Conservation (phyloP, 495 filamentous ascomycete species). For the Chaetomium fimeti region DNA sequence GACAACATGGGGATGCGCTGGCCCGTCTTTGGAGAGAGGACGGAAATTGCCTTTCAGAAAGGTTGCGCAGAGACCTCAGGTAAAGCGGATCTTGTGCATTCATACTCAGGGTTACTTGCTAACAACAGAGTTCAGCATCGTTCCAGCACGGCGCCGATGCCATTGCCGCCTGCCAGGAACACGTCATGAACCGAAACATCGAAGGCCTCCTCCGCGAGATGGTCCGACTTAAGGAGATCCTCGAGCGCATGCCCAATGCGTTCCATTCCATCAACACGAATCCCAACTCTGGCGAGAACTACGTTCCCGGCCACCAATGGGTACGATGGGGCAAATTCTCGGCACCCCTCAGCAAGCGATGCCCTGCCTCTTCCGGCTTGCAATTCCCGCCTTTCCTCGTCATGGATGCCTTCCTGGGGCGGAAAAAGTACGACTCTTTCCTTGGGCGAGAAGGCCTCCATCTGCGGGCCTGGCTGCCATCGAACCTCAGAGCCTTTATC, state of each 20-base stretch:
- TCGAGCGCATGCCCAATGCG: constrained; percentile 52
- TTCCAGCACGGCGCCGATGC: constrained; percentile 48
- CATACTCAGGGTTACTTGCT: not conserved
- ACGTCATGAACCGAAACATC: constrained; percentile 50
- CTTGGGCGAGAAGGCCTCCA: constrained; percentile 50
- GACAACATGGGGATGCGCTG: constrained; percentile 55
- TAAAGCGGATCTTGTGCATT: constrained; percentile 12
- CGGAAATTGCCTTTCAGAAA: constrained; percentile 50
- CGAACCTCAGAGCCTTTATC: constrained; percentile 52
- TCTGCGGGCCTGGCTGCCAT: constrained; percentile 50
- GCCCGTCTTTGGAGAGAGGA: constrained; percentile 52
- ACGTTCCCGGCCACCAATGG: constrained; percentile 45
- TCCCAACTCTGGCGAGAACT: constrained; percentile 49
- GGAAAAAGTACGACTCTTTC: constrained; percentile 50
- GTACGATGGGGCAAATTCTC: constrained; percentile 51
- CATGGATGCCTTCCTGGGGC: constrained; percentile 54
- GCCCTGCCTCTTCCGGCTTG: constrained; percentile 51
- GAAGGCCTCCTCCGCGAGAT: constrained; percentile 50
- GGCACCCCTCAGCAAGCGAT: constrained; percentile 49
- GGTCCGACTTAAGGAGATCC: constrained; percentile 50
- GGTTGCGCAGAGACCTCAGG: constrained; percentile 45
- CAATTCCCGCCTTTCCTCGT: constrained; percentile 52
- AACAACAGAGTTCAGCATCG: constrained; percentile 31
- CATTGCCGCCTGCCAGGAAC: constrained; percentile 52
- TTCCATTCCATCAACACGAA: constrained; percentile 55